These are phyloP conservation scores for Incumbomyces lentus DNA, from an alignment of 2,329 filamentous ascomycete genomes.

Conservation along the genomic window DNA sequence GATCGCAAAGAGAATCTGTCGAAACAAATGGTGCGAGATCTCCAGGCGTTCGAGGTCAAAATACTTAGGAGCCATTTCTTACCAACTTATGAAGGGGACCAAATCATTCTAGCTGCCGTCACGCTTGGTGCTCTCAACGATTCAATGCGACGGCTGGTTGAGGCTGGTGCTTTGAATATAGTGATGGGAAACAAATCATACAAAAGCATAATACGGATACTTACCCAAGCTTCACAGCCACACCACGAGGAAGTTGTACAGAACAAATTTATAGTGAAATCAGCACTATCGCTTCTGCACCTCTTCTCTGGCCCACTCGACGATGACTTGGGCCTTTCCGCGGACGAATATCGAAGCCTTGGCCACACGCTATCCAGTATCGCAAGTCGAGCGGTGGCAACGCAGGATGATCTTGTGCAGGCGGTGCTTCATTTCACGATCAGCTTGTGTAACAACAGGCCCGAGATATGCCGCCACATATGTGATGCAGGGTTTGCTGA, in stretches of 20 bases:
- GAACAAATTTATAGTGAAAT: not conserved
- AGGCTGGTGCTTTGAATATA: slow-evolving; percentile 7
- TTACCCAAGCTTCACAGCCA: not conserved
- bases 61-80: not conserved
- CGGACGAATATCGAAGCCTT: slow-evolving; percentile 4
- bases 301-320: not conserved
- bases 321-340: not conserved
- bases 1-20: slow-evolving; percentile 18
- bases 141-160: slow-evolving; percentile 12
- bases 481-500: slow-evolving; percentile 34
- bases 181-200: not conserved
- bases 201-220: not conserved
- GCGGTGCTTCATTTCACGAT: slow-evolving; percentile 60
- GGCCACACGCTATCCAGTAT: slow-evolving; percentile 11
- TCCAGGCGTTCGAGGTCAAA: slow-evolving; percentile 13
- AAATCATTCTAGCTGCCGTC: slow-evolving; percentile 7
- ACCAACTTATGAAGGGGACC: not conserved
- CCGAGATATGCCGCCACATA: slow-evolving; percentile 58
- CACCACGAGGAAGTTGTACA: not conserved
- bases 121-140: slow-evolving; percentile 15
- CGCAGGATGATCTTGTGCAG: slow-evolving; percentile 18
- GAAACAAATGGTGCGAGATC: slow-evolving; percentile 13
- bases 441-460: slow-evolving; percentile 76
- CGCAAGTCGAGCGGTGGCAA: slow-evolving; percentile 8
- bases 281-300: not conserved